Evolutionary conservation across 2,329 filamentous ascomycete species (phyloP).

Genomic region (Chaetomium strumarium): DNA sequence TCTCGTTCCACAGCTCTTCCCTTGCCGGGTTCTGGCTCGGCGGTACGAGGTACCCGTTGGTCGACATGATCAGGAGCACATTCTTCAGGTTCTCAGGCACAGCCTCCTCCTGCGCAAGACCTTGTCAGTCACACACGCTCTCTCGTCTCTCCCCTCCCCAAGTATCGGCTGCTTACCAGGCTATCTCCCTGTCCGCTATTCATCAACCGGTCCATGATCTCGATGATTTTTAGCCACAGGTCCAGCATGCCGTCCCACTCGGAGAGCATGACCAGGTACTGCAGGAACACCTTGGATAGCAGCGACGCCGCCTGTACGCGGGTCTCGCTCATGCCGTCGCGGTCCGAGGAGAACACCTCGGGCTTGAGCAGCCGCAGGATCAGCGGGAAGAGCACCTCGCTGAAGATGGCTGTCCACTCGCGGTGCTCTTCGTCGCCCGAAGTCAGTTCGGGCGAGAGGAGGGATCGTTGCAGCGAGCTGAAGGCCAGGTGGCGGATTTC

Average conservation of each 20-base stretch:
- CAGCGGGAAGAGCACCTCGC: constrained; percentile 86
- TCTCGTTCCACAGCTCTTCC: constrained; percentile 55
- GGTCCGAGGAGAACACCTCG: constrained; percentile 87
- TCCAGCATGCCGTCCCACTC: constrained; percentile 86
- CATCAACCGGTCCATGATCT: constrained; percentile 93
- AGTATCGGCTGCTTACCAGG: constrained; percentile 54
- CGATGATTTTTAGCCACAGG: constrained; percentile 86
- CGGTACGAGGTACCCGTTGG: constrained; percentile 74
- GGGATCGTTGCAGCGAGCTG: constrained; percentile 73
- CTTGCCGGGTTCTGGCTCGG: constrained; percentile 53
- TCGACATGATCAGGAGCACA: constrained; percentile 90
- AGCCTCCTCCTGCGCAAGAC: constrained; percentile 69
- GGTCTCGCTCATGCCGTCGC: constrained; percentile 91
- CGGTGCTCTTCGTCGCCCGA: constrained; percentile 45
- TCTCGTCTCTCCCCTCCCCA: too few relatives aligned
- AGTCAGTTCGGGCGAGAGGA: constrained; percentile 78
- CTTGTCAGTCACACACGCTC: background rate
- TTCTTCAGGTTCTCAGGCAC: constrained; percentile 96
- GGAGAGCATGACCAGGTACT: constrained; percentile 79
- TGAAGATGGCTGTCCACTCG: constrained; percentile 94
- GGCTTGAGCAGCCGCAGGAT: constrained; percentile 84
- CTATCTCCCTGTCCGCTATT: constrained; percentile 91
- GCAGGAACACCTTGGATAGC: constrained; percentile 90
- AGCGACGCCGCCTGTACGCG: constrained; percentile 85
- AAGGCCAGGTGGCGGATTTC: constrained; percentile 89